Evolutionary conservation across 495 filamentous ascomycete genomes (phyloP), one percentile per base, ranked within the genome.

Genomic region (Stereocaulon alpinum): DNA sequence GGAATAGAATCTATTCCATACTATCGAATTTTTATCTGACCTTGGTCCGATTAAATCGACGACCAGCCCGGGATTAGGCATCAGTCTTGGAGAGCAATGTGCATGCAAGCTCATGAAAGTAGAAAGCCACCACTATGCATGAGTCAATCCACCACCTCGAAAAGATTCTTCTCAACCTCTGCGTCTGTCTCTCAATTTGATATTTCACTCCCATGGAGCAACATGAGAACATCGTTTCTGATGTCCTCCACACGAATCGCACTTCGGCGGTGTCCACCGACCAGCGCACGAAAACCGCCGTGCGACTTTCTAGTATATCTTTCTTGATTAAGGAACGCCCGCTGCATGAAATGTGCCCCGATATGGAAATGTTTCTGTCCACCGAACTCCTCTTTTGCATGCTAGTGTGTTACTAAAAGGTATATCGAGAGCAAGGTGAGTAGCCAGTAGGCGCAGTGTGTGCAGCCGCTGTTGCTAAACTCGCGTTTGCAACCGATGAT

Each of bases 271-370:
- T 73, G 74, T 69, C 69, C 50, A 66, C 80, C 79, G 82, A 83
- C 82, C 82, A 80, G 84, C 82, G 82, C 80, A 81, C 75, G 77
- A 53, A 70, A 73, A 74, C 74, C 72, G 45, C 58, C 62, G 70
- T 74, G 77, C 75, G 73, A 74, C 76, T 77, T 75, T 79, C 77
- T 79, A 79, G 73, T 60, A 45, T 59, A 54, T 56, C 40, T 49
- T 29, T 58, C 40, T 43, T 34, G 48, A 59, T 17, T 6, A 51
- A 42, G n/a, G 52, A 59, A 59, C 63, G 48, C 55, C 56, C 54
- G 40, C 17, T 58, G 48, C 42, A 58, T 60, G 27, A 60, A 43
- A 56, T 44, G 51, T 34, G 15, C 43, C 32, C 57, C 14, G 44
- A 27, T 22, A 48, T 51, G 12, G 7, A 51, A 51, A 29, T 32